Evolutionary conservation across 179 eudicot genomes (phyloP).

Genomic region (Sideroxylon spinosum): DNA sequence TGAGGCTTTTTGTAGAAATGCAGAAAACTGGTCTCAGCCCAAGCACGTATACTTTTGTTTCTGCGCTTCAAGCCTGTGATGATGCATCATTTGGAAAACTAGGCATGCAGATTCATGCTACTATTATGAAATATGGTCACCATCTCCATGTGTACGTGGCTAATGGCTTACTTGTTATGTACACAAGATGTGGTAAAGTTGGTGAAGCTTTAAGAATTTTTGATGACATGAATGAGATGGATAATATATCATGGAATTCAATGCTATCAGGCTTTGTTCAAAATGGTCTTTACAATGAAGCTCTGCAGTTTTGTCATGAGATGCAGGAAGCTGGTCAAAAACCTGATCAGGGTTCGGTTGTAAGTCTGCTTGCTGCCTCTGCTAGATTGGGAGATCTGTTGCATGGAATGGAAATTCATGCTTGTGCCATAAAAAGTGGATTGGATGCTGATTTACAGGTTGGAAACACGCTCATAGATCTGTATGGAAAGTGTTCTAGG

Average conservation of each 20-base stretch:
- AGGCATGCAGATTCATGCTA: conserved; percentile 69
- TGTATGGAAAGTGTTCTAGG: conserved; percentile 70
- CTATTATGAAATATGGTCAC: conserved; percentile 38
- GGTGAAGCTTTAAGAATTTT: conserved; percentile 53
- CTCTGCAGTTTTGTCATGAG: conserved; percentile 37
- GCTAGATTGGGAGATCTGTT: conserved; percentile 42
- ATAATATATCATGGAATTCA: conserved; percentile 65
- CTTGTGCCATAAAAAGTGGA: conserved; percentile 49
- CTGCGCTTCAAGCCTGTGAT: conserved; percentile 61
- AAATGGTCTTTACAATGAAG: conserved; percentile 44
- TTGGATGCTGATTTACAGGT: conserved; percentile 50
- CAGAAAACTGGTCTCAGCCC: conserved; percentile 37
- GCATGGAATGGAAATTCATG: conserved; percentile 58
- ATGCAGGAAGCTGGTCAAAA: conserved; percentile 38
- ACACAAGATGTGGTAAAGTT: conserved; percentile 56
- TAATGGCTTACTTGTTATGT: conserved; percentile 80
- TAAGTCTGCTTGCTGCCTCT: conserved; percentile 49
- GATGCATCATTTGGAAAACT: conserved; percentile 31
- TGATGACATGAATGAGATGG: conserved; percentile 40
- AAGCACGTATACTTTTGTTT: conserved; percentile 70
- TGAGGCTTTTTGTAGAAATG: conserved; percentile 59
- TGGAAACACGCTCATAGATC: conserved; percentile 65
- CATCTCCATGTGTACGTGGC: conserved; percentile 52
- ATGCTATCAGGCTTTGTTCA: conserved; percentile 53
- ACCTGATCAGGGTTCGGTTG: conserved; percentile 52